Evolutionary conservation across 2,329 filamentous ascomycete genomes (phyloP).

Genomic region (Conoideocrella luteorostrata): DNA sequence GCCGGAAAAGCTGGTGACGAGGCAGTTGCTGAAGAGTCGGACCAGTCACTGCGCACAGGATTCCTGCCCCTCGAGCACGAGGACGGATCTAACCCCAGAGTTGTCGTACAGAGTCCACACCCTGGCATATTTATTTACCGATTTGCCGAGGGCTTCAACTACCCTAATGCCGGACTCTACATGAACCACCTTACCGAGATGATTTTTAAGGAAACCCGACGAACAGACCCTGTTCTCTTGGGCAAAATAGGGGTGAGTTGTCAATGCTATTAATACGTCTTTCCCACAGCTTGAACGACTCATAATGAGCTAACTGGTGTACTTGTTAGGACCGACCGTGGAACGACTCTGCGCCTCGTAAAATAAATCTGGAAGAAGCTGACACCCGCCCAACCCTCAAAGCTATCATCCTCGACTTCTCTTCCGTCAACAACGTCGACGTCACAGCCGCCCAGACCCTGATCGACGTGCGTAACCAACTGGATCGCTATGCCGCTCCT

Average conservation of each 20-base stretch:
- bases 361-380: conserved; percentile 21
- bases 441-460: conserved; percentile 48
- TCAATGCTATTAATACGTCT: too few species aligned
- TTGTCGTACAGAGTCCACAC: conserved; percentile 39
- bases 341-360: conserved; percentile 45
- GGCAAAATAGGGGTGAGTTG: conserved; percentile 43
- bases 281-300: neutral
- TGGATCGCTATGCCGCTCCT: conserved; percentile 44
- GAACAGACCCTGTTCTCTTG: conserved; percentile 35
- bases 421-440: conserved; percentile 49
- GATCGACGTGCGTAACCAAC: conserved; percentile 46
- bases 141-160: conserved; percentile 51
- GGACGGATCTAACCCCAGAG: conserved; percentile 44
- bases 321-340: conserved; percentile 52
- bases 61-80: conserved; percentile 43
- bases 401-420: conserved; percentile 51
- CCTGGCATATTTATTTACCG: conserved; percentile 51
- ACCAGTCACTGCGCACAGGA: conserved; percentile 28
- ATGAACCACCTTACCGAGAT: conserved; percentile 41
- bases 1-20: conserved; percentile 13
- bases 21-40: conserved; percentile 40
- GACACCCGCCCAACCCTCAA: conserved; percentile 42
- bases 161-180: conserved; percentile 46
- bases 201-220: conserved; percentile 39
- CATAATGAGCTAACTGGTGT: too few species aligned